Evolutionary conservation across 192 early-diverging fungal species (phyloP), one percentile per base, ranked within the genome.

Genomic region (Umbelopsis vinacea): DNA sequence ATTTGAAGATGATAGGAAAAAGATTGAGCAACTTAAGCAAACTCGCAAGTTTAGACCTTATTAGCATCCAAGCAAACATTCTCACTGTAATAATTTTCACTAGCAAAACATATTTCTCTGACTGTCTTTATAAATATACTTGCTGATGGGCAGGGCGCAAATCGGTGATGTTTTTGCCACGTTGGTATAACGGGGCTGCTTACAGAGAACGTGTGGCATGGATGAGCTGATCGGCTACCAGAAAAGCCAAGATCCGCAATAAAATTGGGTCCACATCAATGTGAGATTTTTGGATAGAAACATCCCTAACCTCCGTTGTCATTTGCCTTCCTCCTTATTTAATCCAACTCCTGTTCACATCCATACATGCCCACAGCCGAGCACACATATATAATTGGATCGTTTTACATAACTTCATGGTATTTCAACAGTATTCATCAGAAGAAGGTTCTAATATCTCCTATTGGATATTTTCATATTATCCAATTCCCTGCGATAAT

Each of bases 1-100:
- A 76, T 98, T 98, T 69, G 95, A 98, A 76, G 90, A 96, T 76
- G 96, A 98, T 81, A 95, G 95, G 83, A 74, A 84, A 60, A 87
- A 87, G 79, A 94, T 98, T 70, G 91, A 85, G 52, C 81, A 85
- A 24, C 83, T 98, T 71, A 94, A 94, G 73, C 89, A 88, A 71
- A 81, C 84, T 35, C 86, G 92, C 21, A 87, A 91, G 69, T 98
- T 98, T 79, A 93, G 90, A 69, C 95, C 95, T 10, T 97, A 94
- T 83, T 98, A 89, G 70, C 57, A 63, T 63, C 33, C 33, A 63
- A 17, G 29, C 57, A 29, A n/a, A 63, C 33, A 63, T 26, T 37
- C 33, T 63, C 33, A 37, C 33, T 19, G 33, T 37, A 37, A 37
- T 63, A 29, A 63, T 19, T 37, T 17, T 37, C 17, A 17, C 17